Evolutionary conservation across 352 stramenopile genomes (phyloP).

Genomic region (Phytophthora podocarpi): DNA sequence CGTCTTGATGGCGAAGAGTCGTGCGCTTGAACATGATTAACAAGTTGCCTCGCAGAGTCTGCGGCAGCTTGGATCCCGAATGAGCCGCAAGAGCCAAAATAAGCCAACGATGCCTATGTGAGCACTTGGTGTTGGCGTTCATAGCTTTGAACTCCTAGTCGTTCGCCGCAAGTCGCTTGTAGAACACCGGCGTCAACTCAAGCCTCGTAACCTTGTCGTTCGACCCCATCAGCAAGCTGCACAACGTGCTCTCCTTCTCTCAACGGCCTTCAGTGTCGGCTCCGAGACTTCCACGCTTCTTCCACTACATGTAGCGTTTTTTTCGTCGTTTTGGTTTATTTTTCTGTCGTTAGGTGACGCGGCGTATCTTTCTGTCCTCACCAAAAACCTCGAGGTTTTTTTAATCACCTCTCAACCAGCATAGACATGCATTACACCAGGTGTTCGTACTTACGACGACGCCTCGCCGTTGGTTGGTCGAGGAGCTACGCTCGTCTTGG

Average conservation of each 20-base stretch:
- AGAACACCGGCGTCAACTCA: slow-evolving; percentile 52
- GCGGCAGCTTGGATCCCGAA: too few species aligned
- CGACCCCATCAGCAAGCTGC: slow-evolving; percentile 49
- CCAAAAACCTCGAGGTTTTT: slow-evolving; percentile 22
- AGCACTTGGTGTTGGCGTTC: too few species aligned
- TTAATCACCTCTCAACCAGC: neutral
- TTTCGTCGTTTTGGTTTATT: neutral
- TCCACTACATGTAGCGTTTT: too few species aligned
- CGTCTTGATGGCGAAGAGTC: too few species aligned
- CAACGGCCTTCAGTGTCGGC: slow-evolving; percentile 45
- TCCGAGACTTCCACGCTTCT: too few species aligned
- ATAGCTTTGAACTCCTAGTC: slow-evolving; percentile 73
- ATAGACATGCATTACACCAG: neutral
- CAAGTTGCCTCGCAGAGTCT: too few species aligned
- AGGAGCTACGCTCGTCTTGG: slow-evolving; percentile 23
- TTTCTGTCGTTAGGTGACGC: neutral
- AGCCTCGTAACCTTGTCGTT: slow-evolving; percentile 62
- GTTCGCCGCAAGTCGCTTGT: slow-evolving; percentile 33
- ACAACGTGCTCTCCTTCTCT: slow-evolving; percentile 35
- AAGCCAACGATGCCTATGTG: too few species aligned
- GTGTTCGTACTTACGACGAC: slow-evolving; percentile 25
- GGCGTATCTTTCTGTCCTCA: neutral
- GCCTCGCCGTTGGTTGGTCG: slow-evolving; percentile 35
- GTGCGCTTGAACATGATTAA: too few species aligned
- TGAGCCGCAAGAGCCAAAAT: too few species aligned